Evolutionary conservation across 139 green algal species (phyloP), one percentile per base, ranked within the genome.

Genomic region (Medakamo hakoo): DNA sequence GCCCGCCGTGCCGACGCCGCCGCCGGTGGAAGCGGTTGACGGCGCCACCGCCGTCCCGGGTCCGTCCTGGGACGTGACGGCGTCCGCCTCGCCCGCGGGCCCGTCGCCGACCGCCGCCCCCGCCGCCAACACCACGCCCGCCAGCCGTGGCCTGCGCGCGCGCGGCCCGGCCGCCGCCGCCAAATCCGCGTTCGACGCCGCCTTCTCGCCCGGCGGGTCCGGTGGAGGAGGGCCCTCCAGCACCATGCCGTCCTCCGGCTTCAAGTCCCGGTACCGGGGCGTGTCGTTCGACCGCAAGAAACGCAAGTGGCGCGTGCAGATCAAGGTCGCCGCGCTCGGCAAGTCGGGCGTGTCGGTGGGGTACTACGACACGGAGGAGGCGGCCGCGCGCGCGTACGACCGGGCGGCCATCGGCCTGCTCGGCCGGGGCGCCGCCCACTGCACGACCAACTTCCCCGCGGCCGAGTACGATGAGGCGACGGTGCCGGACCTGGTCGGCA

Each of bases 211-310:
- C 40, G 61, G 31, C 29, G 62, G 62, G 5, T 22, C n/a, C n/a
- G n/a, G n/a, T n/a, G n/a, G n/a, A n/a, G n/a, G n/a, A n/a, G n/a
- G n/a, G n/a, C n/a, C n/a, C n/a, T n/a, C n/a, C n/a, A n/a, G n/a
- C n/a, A n/a, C n/a, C n/a, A n/a, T n/a, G n/a, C n/a, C n/a, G n/a
- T n/a, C 40, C 40, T 52, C 40, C 40, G 40, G 57, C 22, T 73
- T 74, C 63, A 81, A 81, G 63, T 82, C 72, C 1, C 70, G 80
- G 55, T 88, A 82, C 60, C 60, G 81, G 5, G 81, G 81, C 2
- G 81, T 88, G 40, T 77, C 65, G 57, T 88, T 84, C 66, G 81
- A 88, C 71, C 81, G 82, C 55, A 88, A 87, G 71, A 88, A 88
- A 73, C 72, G 72, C 29, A 86, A 86, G 65, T 88, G 81, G 81